These are phyloP conservation scores for Kwoniella bestiolae DNA, from an alignment of 768 basidiomycete species.

Conservation along the genomic window DNA sequence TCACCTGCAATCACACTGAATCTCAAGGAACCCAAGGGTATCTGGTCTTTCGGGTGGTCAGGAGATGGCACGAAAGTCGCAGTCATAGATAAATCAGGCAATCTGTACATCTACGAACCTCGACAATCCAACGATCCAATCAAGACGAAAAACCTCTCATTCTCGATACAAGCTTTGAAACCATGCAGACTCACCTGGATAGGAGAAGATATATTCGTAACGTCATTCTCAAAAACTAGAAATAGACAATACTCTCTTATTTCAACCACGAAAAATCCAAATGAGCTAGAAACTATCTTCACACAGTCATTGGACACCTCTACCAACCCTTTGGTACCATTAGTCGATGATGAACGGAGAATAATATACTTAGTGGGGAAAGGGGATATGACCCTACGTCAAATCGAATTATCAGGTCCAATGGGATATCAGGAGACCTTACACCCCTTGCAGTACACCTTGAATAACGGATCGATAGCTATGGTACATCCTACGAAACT, in stretches of 20 bases:
- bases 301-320: slow-evolving; percentile 53
- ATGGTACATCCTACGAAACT: slow-evolving; percentile 38
- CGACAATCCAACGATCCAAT: slow-evolving; percentile 20
- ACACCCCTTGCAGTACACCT: slow-evolving; percentile 41
- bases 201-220: slow-evolving; percentile 40
- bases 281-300: slow-evolving; percentile 27
- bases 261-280: slow-evolving; percentile 6
- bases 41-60: slow-evolving; percentile 43
- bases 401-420: slow-evolving; percentile 52
- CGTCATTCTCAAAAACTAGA: slow-evolving; percentile 44
- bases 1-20: slow-evolving; percentile 24
- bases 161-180: slow-evolving; percentile 41
- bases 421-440: slow-evolving; percentile 49
- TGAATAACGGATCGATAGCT: slow-evolving; percentile 46
- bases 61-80: slow-evolving; percentile 35
- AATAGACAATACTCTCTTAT: slow-evolving; percentile 55
- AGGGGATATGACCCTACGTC: slow-evolving; percentile 57
- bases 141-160: slow-evolving; percentile 21
- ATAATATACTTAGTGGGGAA: slow-evolving; percentile 56
- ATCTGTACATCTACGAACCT: slow-evolving; percentile 38
- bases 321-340: slow-evolving; percentile 49
- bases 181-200: slow-evolving; percentile 40
- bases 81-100: slow-evolving; percentile 34
- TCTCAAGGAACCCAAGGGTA: slow-evolving; percentile 37
- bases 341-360: slow-evolving; percentile 52